A percentile compares a stretch with the other conserved stretches of the same genome.
phyloP scores from a whole-genome alignment of 2,329 filamentous ascomycete species.

The Apiospora hydei region DNA sequence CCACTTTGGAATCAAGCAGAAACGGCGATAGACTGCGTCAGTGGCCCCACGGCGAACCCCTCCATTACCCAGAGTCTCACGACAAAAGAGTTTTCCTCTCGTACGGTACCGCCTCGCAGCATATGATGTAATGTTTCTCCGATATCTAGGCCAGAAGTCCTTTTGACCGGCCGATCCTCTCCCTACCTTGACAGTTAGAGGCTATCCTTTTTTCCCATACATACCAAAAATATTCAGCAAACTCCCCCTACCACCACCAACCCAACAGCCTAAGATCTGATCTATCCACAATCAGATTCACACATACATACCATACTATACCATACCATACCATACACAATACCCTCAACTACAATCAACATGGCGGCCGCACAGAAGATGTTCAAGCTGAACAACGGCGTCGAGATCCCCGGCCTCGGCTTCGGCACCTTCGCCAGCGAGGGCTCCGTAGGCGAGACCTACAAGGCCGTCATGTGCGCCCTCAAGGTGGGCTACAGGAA shows the following conservation, averaged over 20 bases:
- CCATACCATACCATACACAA: background rate
- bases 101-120: background rate
- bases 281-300: too few species aligned
- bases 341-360: background rate
- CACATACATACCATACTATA: too few species aligned
- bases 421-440: constrained; percentile 75
- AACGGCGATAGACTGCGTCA: constrained; percentile 23
- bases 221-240: too few species aligned
- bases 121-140: constrained; percentile 23
- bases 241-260: too few species aligned
- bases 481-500: constrained; percentile 70
- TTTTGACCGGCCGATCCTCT: constrained; percentile 17
- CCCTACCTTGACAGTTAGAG: background rate
- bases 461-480: constrained; percentile 69
- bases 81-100: constrained; percentile 12
- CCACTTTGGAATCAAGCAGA: constrained; percentile 23
- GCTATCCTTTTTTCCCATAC: too few species aligned
- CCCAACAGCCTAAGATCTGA: too few species aligned
- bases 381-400: constrained; percentile 57
- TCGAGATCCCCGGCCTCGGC: constrained; percentile 67
- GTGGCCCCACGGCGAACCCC: constrained; percentile 18
- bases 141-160: background rate
- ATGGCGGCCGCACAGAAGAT: constrained; percentile 33
- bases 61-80: background rate
- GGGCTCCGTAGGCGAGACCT: constrained; percentile 65